A percentile compares a stretch with the other conserved stretches of the same genome.
Evolutionary conservation across 1,139 yeast species (phyloP).

Genomic region (Saccharomyces uvarum): DNA sequence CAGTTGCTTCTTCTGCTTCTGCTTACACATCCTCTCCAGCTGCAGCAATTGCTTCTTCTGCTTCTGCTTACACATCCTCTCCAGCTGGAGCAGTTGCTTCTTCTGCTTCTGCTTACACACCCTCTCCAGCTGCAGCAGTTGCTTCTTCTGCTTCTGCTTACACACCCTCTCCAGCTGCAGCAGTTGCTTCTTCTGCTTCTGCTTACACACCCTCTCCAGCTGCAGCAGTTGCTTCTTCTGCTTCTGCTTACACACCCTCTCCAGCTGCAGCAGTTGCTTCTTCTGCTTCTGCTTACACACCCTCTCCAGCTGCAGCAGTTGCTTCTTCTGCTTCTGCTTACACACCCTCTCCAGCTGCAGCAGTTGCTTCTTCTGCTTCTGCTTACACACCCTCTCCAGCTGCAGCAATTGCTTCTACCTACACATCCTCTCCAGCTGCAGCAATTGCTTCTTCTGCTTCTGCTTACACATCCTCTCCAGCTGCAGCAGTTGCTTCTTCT

Average conservation of each 20-base stretch:
- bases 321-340: not conserved
- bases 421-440: not conserved
- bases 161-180: not conserved
- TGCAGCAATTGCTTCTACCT: not conserved
- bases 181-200: not conserved
- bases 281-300: not conserved
- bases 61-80: not conserved
- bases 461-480: not conserved
- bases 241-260: not conserved
- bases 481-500: not conserved
- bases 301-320: not conserved
- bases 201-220: not conserved
- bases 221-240: not conserved
- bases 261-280: not conserved
- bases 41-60: not conserved
- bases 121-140: not conserved
- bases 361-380: not conserved
- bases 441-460: not conserved
- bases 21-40: not conserved
- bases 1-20: not conserved
- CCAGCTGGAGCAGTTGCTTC: not conserved
- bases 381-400: not conserved
- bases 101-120: not conserved
- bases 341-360: too few species aligned
- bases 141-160: not conserved